These are phyloP conservation scores for Teratosphaeriaceae sp. DNA, from an alignment of 2,329 filamentous ascomycete species.

Conservation along the genomic window DNA sequence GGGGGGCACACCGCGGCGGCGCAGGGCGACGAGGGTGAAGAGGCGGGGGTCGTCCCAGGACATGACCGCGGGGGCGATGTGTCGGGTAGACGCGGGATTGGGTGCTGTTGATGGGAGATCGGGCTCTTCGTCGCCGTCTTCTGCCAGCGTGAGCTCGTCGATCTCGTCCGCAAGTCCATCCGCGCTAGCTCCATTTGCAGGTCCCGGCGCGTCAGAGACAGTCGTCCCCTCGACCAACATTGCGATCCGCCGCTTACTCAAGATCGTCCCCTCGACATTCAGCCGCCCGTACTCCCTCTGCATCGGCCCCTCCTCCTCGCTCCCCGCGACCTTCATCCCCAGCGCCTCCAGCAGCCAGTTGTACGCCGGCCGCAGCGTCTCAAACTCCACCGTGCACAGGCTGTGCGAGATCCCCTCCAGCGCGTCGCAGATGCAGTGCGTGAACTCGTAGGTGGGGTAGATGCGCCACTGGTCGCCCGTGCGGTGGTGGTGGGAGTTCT, in stretches of 20 bases:
- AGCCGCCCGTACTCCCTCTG: conserved; percentile 80
- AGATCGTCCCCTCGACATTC: conserved; percentile 75
- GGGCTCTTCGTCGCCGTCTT: conserved; percentile 34
- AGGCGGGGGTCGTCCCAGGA: conserved; percentile 89
- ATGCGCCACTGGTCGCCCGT: conserved; percentile 84
- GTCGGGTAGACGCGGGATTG: conserved; percentile 16
- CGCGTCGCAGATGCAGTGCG: conserved; percentile 81
- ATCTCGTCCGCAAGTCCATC: conserved; percentile 23
- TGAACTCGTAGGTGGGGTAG: conserved; percentile 90
- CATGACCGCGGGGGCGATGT: conserved; percentile 55
- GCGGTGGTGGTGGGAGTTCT: conserved; percentile 66
- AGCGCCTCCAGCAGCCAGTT: conserved; percentile 82
- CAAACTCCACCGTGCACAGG: conserved; percentile 89
- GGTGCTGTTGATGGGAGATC: conserved; percentile 18
- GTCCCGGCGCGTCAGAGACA: conserved; percentile 21
- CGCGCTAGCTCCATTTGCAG: conserved; percentile 17
- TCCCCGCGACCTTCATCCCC: conserved; percentile 65
- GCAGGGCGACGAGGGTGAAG: conserved; percentile 78
- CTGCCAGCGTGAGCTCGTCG: conserved; percentile 36
- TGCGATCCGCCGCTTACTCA: conserved; percentile 79
- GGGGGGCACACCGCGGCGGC: conserved; percentile 78
- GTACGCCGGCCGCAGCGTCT: conserved; percentile 76
- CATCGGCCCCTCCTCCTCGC: conserved; percentile 59
- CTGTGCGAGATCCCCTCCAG: conserved; percentile 90
- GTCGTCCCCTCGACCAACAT: conserved; percentile 65